These are phyloP conservation scores for Yarrowia porcina DNA, from an alignment of 805 yeast species.

Conservation along the genomic window DNA sequence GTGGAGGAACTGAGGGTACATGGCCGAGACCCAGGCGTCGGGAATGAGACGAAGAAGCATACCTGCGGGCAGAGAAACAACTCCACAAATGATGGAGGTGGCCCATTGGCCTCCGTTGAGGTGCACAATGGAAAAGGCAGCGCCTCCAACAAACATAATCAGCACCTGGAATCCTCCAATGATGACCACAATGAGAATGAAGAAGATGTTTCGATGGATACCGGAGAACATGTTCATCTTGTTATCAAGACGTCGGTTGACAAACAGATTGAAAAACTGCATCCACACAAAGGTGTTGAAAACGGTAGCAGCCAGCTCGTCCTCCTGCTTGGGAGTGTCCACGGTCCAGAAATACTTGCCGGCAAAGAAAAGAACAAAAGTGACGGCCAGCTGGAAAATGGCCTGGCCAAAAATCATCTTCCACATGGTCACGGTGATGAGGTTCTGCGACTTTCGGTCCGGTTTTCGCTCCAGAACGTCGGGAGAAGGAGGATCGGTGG, in stretches of 20 bases:
- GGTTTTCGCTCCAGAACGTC: conserved; percentile 77
- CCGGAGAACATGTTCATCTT: conserved; percentile 83
- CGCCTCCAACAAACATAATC: conserved; percentile 96
- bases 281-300: conserved; percentile 97
- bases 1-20: conserved; percentile 30
- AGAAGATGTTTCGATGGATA: conserved; percentile 77
- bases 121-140: conserved; percentile 78
- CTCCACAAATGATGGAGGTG: conserved; percentile 77
- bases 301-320: conserved; percentile 75
- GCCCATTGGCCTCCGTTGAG: conserved; percentile 90
- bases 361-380: conserved; percentile 77
- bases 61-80: conserved; percentile 79
- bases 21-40: conserved; percentile 46
- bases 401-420: conserved; percentile 95
- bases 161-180: conserved; percentile 82
- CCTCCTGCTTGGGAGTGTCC: conserved; percentile 42
- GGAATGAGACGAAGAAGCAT: conserved; percentile 74
- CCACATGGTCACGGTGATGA: conserved; percentile 94
- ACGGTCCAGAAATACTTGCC: conserved; percentile 57
- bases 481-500: conserved; percentile 94
- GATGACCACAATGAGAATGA: conserved; percentile 63
- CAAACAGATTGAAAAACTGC: conserved; percentile 90
- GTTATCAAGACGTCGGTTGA: conserved; percentile 81
- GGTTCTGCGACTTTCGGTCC: conserved; percentile 70
- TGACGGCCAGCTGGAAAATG: conserved; percentile 67